A percentile compares a stretch with the other conserved stretches of the same genome.
Evolutionary conservation across 257 asterid genomes (phyloP).

Genomic region (Parsonsia alboflavescens): DNA sequence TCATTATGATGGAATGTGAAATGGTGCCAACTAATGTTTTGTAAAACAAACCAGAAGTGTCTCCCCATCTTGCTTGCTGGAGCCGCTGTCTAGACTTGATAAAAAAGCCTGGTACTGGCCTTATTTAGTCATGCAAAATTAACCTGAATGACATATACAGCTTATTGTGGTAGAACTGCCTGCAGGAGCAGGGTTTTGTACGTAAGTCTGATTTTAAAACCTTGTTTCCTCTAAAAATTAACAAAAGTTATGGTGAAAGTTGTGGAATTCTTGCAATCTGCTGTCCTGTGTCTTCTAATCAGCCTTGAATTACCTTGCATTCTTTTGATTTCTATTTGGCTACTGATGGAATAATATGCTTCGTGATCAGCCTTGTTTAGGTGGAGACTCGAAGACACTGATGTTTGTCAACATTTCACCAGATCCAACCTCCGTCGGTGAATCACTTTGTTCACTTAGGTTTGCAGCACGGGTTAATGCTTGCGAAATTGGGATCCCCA

Average conservation of each 20-base stretch:
- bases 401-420: conserved; percentile 95
- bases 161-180: no score
- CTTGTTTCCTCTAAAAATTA: background rate
- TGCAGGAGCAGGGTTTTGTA: background rate
- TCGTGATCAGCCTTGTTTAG: conserved; percentile 81
- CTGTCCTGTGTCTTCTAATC: background rate
- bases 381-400: conserved; percentile 90
- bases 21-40: background rate
- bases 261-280: background rate
- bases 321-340: no score
- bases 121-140: background rate
- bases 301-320: no score
- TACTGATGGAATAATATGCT: conserved; percentile 18
- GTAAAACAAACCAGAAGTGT: background rate
- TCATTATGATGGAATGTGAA: background rate
- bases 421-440: conserved; percentile 72
- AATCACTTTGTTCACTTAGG: conserved; percentile 90
- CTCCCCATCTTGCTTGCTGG: background rate
- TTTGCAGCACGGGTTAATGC: conserved; percentile 93
- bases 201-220: background rate
- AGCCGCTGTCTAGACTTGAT: background rate
- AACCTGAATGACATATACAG: no score
- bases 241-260: background rate
- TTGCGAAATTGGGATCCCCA: conserved; percentile 90
- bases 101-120: background rate